Percentiles rank a stretch among this genome's conserved stretches.
phyloP scores from a whole-genome alignment of 1,284 basidiomycete genomes.

The Trametes polyzona region DNA sequence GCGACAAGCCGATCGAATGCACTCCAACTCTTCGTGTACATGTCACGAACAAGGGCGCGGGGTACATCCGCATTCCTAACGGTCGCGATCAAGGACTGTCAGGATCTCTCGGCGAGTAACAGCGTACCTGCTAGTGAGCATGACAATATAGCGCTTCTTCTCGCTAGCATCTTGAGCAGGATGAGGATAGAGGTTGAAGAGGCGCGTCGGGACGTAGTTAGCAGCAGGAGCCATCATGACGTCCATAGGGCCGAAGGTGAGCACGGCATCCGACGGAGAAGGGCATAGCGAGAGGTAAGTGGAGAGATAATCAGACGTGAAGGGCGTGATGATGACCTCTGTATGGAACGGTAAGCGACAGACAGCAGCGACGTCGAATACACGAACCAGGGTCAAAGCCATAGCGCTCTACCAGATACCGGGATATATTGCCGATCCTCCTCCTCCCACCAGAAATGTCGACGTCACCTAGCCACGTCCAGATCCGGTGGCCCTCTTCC shows the following conservation, averaged over 20 bases:
- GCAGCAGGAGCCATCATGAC: slow-evolving; percentile 71
- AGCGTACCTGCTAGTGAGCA: slow-evolving; percentile 67
- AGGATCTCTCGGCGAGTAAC: background rate
- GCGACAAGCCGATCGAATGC: slow-evolving; percentile 83
- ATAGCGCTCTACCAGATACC: slow-evolving; percentile 78
- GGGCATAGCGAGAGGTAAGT: slow-evolving; percentile 77
- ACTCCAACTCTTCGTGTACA: slow-evolving; percentile 90
- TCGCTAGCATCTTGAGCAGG: slow-evolving; percentile 76
- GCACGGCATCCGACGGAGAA: slow-evolving; percentile 67
- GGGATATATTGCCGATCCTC: slow-evolving; percentile 66
- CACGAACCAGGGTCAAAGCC: slow-evolving; percentile 74
- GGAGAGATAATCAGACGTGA: slow-evolving; percentile 75
- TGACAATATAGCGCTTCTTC: slow-evolving; percentile 71
- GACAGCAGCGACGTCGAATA: background rate
- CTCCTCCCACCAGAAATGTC: slow-evolving; percentile 61
- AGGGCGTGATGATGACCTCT: slow-evolving; percentile 77
- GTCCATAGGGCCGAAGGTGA: slow-evolving; percentile 82
- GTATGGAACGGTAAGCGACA: slow-evolving; percentile 13
- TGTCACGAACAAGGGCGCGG: slow-evolving; percentile 79
- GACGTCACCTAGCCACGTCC: slow-evolving; percentile 77
- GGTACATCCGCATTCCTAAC: slow-evolving; percentile 83
- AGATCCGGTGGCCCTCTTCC: slow-evolving; percentile 70
- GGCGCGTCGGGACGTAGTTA: slow-evolving; percentile 69
- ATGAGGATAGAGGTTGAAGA: slow-evolving; percentile 74
- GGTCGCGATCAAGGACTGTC: slow-evolving; percentile 8